Conservation (phyloP, 345 rosid species). For the Aquilaria malaccensis region DNA sequence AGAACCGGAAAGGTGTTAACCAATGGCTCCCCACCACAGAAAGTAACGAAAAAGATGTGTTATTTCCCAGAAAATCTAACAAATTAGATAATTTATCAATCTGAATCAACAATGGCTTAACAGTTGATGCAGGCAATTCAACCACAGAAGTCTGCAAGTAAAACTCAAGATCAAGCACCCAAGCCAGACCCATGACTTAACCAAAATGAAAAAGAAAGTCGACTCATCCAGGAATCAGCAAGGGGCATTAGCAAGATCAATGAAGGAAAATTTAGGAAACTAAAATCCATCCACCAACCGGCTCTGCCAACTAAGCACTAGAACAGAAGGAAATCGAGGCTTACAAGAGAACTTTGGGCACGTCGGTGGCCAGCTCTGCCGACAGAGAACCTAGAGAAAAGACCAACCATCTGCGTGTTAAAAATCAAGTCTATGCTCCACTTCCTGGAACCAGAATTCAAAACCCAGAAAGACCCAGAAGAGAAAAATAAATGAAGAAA, state of each 20-base stretch:
- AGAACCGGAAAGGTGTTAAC: background rate
- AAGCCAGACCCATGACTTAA: too few species aligned
- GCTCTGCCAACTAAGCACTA: background rate
- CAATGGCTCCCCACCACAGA: background rate
- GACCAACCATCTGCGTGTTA: slow-evolving; percentile 62
- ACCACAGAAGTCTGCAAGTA: background rate
- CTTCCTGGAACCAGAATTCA: slow-evolving; percentile 5
- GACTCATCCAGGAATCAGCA: background rate
- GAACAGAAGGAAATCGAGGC: slow-evolving; percentile 9
- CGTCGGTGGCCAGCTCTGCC: slow-evolving; percentile 68
- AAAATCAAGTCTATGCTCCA: background rate
- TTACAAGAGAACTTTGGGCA: slow-evolving; percentile 82
- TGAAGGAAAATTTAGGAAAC: slow-evolving; percentile 1
- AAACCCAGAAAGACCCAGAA: background rate
- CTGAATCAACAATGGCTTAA: background rate
- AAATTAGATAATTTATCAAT: background rate
- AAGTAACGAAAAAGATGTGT: background rate
- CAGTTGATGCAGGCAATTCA: too few species aligned
- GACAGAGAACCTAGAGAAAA: slow-evolving; percentile 81
- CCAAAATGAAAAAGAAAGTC: background rate
- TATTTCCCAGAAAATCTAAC: background rate
- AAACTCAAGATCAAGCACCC: background rate
- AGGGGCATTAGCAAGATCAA: background rate
- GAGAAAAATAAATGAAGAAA: background rate
- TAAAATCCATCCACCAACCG: background rate